Evolutionary conservation across 176 grass and related monocot species (phyloP), one percentile per base, ranked within the genome.

Genomic region (Melocanna baccifera): DNA sequence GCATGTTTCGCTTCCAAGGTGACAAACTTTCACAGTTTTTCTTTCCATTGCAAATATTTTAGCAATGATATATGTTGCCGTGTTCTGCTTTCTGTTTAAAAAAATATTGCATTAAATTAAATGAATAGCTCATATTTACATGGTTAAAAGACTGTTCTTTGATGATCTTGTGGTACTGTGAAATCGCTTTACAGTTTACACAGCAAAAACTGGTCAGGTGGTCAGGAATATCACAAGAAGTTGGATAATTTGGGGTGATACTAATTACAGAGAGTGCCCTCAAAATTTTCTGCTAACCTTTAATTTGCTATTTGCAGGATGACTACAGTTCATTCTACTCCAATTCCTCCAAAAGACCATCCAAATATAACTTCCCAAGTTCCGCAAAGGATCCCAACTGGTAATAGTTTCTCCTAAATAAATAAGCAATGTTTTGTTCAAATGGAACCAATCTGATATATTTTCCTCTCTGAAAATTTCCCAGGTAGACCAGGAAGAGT

Each of bases 1-100:
- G 79, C 97, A 99, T 91, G 90, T 89, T 82, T 99, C 97, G 23
- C 97, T 99, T 25, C 97, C 97, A 64, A 96, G 97, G 97, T 99
- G 85, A 22, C 69, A 64, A 71, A 41, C 4, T 48, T 53, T 26
- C 6, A 40, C 2, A 37, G 23, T 64, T 86, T 81, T 45, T 73
- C 6, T 47, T 86, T 64, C 28, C 43, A 69, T 55, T 12, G 63
- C 45, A 76, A 57, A 57, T 66, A 45, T 77, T 47, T 56, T 69
- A 30, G 30, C 50, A 34, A 59, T 51, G 19, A 41, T 88, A 39
- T 69, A 50, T 37, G 34, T 14, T 61, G 12, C 8, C 15, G 47
- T 45, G 39, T 80, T 80, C 26, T 76, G 51, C 42, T 66, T 65
- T 78, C 4, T 64, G 11, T 73, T 73, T 76, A 39, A 19, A 56